Percentiles rank a stretch among this genome's conserved stretches.
Conservation (phyloP, 2,329 filamentous ascomycete species). For the Beauveria brongniartii region DNA sequence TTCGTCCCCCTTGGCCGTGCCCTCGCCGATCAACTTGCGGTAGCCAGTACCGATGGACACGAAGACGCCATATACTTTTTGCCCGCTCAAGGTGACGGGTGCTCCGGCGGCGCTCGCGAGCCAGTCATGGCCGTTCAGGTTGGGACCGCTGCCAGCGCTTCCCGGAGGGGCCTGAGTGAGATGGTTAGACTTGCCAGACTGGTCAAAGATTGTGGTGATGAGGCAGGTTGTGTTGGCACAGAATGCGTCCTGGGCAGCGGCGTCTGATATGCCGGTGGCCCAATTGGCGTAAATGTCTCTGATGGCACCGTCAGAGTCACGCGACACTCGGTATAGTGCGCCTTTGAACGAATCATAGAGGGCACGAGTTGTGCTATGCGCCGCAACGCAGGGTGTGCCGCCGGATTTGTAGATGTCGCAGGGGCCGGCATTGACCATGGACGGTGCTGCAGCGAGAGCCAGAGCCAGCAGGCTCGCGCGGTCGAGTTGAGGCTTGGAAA, state of each 20-base stretch:
- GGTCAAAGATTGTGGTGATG: conserved; percentile 58
- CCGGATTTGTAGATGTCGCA: conserved; percentile 53
- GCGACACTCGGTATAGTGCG: conserved; percentile 50
- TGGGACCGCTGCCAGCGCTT: conserved; percentile 49
- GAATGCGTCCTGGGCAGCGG: conserved; percentile 52
- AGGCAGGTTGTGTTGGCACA: conserved; percentile 53
- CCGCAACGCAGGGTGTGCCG: conserved; percentile 51
- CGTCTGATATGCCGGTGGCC: conserved; percentile 54
- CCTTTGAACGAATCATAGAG: conserved; percentile 46
- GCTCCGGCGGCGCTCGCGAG: conserved; percentile 51
- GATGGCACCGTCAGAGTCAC: conserved; percentile 39
- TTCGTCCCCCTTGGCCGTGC: conserved; percentile 45
- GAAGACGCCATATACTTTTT: conserved; percentile 58
- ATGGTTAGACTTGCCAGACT: conserved; percentile 54
- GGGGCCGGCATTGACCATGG: conserved; percentile 42
- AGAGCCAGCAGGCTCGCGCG: neutral
- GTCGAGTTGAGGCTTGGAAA: neutral
- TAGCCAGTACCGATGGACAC: conserved; percentile 55
- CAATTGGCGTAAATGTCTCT: conserved; percentile 41
- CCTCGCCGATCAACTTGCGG: conserved; percentile 46
- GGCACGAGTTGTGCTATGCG: conserved; percentile 55
- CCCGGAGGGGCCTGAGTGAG: conserved; percentile 51
- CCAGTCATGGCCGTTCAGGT: conserved; percentile 49
- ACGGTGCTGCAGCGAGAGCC: neutral
- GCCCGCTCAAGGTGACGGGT: conserved; percentile 51